phyloP scores from a whole-genome alignment of 2,329 filamentous ascomycete species.

The Phaeosphaeriaceae sp. region DNA sequence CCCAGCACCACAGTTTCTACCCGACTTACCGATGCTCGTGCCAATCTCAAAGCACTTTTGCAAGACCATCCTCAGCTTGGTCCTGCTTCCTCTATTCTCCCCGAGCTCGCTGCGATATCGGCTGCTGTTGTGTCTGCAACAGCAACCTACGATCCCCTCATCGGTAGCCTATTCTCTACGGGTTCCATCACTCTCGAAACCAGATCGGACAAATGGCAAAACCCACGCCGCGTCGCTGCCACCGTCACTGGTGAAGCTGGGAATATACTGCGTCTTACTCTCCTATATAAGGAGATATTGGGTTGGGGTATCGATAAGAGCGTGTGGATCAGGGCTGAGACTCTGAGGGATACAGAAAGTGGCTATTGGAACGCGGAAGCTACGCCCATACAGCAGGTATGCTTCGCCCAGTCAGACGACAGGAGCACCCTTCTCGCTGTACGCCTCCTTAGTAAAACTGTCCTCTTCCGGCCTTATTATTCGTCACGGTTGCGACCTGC shows the following conservation, averaged over 20 bases:
- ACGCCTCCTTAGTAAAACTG: conserved; percentile 54
- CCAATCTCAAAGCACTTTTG: conserved; percentile 22
- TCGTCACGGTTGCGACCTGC: conserved; percentile 17
- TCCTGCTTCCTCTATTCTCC: conserved; percentile 27
- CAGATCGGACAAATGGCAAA: conserved; percentile 37
- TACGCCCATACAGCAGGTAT: conserved; percentile 61
- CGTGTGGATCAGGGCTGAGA: conserved; percentile 56
- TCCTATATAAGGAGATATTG: conserved; percentile 59
- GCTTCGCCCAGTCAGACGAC: conserved; percentile 55
- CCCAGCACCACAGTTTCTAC: not conserved
- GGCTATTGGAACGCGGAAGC: conserved; percentile 63
- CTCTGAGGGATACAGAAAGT: conserved; percentile 53
- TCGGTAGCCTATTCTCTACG: conserved; percentile 59
- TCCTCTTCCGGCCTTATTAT: conserved; percentile 54
- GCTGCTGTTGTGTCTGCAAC: conserved; percentile 39
- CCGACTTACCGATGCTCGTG: conserved; percentile 2
- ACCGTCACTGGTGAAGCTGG: conserved; percentile 61
- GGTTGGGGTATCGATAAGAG: conserved; percentile 60
- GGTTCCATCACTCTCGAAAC: conserved; percentile 61
- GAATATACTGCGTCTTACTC: conserved; percentile 63
- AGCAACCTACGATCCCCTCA: conserved; percentile 47
- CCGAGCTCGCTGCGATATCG: conserved; percentile 32
- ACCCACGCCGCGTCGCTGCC: conserved; percentile 36
- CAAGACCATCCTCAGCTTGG: conserved; percentile 31
- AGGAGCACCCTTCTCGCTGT: conserved; percentile 58